These are phyloP conservation scores for Spongispora temasekensis DNA, from an alignment of 1,284 basidiomycete genomes.

Conservation along the genomic window DNA sequence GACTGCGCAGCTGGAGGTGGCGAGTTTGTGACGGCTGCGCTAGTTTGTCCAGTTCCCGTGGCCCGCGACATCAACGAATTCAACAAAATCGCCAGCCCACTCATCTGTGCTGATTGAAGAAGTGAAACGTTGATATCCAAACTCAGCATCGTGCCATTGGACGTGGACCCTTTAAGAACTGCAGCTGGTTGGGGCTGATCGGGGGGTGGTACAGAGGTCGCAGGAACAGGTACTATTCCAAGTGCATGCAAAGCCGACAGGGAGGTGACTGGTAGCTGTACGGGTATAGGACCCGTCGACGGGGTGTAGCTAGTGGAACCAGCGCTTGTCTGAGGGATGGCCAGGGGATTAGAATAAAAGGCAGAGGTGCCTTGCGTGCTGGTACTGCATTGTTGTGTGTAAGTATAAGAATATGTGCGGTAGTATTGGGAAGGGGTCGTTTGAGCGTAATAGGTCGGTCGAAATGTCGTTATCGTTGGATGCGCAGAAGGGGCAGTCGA, in stretches of 20 bases:
- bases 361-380: slow-evolving; percentile 29
- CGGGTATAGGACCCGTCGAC: slow-evolving; percentile 58
- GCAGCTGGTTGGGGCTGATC: slow-evolving; percentile 67
- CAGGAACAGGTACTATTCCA: slow-evolving; percentile 72
- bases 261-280: slow-evolving; percentile 70
- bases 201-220: slow-evolving; percentile 52
- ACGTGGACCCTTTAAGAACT: slow-evolving; percentile 64
- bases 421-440: slow-evolving; percentile 53
- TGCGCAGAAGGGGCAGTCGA: slow-evolving; percentile 24
- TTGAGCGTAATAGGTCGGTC: slow-evolving; percentile 38
- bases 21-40: slow-evolving; percentile 9
- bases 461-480: slow-evolving; percentile 36
- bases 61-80: slow-evolving; percentile 59
- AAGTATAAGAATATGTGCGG: slow-evolving; percentile 54
- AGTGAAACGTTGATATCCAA: slow-evolving; percentile 75
- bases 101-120: slow-evolving; percentile 70
- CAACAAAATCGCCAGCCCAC: slow-evolving; percentile 65
- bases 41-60: slow-evolving; percentile 23
- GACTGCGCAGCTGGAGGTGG: slow-evolving; percentile 15
- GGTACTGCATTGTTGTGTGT: slow-evolving; percentile 51
- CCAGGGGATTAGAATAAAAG: slow-evolving; percentile 34
- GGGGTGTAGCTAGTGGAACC: slow-evolving; percentile 40
- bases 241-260: slow-evolving; percentile 66
- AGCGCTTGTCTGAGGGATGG: slow-evolving; percentile 28
- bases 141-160: slow-evolving; percentile 67